Evolutionary conservation across 768 basidiomycete genomes (phyloP).

Genomic region (Lactarius evosmus): DNA sequence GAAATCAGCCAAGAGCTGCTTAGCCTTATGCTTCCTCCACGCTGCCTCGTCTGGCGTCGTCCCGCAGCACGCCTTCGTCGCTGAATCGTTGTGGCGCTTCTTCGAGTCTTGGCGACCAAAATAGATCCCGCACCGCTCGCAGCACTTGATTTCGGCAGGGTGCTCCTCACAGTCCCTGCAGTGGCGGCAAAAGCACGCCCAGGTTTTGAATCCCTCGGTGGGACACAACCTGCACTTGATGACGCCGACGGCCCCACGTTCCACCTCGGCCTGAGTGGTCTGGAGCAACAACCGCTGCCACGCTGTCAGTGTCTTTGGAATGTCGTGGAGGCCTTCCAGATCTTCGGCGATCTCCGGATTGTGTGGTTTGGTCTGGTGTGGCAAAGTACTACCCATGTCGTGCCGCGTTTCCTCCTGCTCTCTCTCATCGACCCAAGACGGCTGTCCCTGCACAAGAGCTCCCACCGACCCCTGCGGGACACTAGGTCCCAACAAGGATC

Average conservation of each 20-base stretch:
- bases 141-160: not conserved
- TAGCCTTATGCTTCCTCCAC: not conserved
- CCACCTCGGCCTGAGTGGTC: not conserved
- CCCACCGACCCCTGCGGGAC: slow-evolving; percentile 3
- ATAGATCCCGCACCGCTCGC: not conserved
- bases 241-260: not conserved
- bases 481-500: not conserved
- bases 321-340: not conserved
- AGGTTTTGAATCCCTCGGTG: not conserved
- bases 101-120: not conserved
- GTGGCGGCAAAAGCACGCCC: not conserved
- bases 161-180: not conserved
- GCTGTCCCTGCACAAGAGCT: not conserved
- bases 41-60: not conserved
- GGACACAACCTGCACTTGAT: slow-evolving; percentile 9
- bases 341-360: not conserved
- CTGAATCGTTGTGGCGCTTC: not conserved
- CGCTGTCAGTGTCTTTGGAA: not conserved
- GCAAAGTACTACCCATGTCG: not conserved
- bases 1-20: not conserved
- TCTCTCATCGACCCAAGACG: slow-evolving; percentile 1
- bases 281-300: not conserved
- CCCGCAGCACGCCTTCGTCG: not conserved
- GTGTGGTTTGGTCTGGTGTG: not conserved
- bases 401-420: not conserved